Evolutionary conservation across 1,284 basidiomycete species (phyloP).

Genomic region (Peniophora sp.): DNA sequence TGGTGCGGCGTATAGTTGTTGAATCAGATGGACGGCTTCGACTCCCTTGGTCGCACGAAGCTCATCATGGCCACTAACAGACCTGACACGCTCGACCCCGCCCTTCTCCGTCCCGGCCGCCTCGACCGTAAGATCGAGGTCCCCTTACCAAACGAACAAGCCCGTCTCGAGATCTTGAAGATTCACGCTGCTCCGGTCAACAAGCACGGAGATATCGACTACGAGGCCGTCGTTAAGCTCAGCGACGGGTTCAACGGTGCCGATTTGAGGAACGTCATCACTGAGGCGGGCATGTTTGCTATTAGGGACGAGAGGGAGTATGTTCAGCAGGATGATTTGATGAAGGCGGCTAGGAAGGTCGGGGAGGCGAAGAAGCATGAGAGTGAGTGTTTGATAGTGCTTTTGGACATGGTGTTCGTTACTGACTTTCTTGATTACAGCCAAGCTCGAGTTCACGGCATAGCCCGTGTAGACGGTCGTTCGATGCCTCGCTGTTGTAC

Average conservation of each 20-base stretch:
- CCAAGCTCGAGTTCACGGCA: constrained; percentile 54
- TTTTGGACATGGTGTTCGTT: constrained; percentile 3
- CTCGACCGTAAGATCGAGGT: constrained; percentile 98
- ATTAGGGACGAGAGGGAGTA: constrained; percentile 96
- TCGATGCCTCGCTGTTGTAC: not conserved
- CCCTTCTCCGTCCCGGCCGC: constrained; percentile 91
- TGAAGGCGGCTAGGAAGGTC: constrained; percentile 97
- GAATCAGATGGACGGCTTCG: constrained; percentile 99
- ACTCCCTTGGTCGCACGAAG: constrained; percentile 92
- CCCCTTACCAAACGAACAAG: constrained; percentile 96
- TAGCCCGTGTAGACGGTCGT: constrained; percentile 11
- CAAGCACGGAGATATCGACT: constrained; percentile 93
- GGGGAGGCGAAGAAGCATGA: constrained; percentile 96
- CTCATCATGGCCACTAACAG: constrained; percentile 99
- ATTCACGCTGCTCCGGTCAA: constrained; percentile 95
- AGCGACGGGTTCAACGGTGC: constrained; percentile 94
- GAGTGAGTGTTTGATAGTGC: constrained; percentile 41
- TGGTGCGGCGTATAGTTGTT: constrained; percentile 55
- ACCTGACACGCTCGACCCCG: constrained; percentile 96
- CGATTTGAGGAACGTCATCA: constrained; percentile 94
- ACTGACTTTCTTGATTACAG: constrained; percentile 21
- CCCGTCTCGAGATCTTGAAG: constrained; percentile 92
- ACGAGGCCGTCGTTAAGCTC: constrained; percentile 95
- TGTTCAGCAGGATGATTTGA: constrained; percentile 89
- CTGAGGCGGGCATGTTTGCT: constrained; percentile 99